Base-by-base conservation (phyloP, 139 green algal genomes). In the Coelastrella sp. region DNA sequence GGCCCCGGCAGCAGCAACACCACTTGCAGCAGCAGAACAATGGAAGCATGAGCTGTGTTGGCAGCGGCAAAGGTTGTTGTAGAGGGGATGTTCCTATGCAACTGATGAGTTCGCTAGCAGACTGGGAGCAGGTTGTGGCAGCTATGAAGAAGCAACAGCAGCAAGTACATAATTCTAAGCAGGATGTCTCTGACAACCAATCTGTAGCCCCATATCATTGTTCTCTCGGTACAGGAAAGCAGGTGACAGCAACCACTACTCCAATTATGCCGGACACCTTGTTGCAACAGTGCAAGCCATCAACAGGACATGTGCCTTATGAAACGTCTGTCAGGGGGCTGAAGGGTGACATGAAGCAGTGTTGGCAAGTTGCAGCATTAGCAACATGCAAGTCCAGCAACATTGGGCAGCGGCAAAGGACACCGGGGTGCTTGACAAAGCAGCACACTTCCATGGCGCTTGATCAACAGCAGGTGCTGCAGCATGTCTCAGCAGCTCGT, bases 1-100 rank as follows among this genome's bases (percentile, higher is more conserved):
- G n/a, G n/a, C n/a, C n/a, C n/a, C n/a, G n/a, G n/a, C 66, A 74
- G 66, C 66, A 48, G 40, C 68, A 35, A 27, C 68, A 76, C 9
- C 67, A 40, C 27, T 27, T 41, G 62, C 66, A 53, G 66, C 8
- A 27, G 66, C 66, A 75, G n/a, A n/a, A n/a, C n/a, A n/a, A n/a
- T n/a, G n/a, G n/a, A n/a, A n/a, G n/a, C n/a, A n/a, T n/a, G n/a
- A n/a, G n/a, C n/a, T n/a, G n/a, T n/a, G n/a, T n/a, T 41, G 63
- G 11, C n/a, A 40, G 35, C 11, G 66, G 9, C 66, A 17, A 40
- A 11, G 30, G 19, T n/a, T 5, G 19, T 32, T 32, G 7, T 4
- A 27, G 21, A 64, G 53, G 53, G 1, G 19, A 64, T 27, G 21
- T 64, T 5, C 53, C 53, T 64, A 32, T 19, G 53, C 53, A 64